These are phyloP conservation scores for Linnemannia schmuckeri DNA, from an alignment of 192 early-diverging fungal species.

Conservation along the genomic window DNA sequence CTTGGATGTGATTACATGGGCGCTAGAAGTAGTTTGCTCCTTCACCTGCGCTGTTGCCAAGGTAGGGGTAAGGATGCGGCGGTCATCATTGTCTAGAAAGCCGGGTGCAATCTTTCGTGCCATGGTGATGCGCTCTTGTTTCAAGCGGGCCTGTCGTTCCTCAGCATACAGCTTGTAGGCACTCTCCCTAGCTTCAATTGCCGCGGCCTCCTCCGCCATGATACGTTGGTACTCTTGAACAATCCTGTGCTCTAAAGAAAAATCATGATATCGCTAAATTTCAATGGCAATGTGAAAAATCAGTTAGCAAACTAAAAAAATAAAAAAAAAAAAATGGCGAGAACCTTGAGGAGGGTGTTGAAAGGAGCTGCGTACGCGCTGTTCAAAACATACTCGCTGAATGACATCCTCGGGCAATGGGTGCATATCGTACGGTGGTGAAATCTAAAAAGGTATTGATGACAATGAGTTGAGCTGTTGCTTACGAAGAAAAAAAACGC, in stretches of 20 bases:
- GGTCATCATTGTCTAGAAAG: conserved; percentile 70
- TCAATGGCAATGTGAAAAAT: neutral
- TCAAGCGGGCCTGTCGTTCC: conserved; percentile 61
- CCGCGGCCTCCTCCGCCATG: conserved; percentile 41
- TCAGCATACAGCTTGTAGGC: conserved; percentile 55
- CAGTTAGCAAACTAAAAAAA: conserved; percentile 5
- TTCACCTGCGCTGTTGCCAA: conserved; percentile 39
- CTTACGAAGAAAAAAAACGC: neutral
- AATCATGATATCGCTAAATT: conserved; percentile 61
- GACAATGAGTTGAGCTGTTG: neutral
- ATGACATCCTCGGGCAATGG: conserved; percentile 34
- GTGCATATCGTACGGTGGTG: conserved; percentile 46
- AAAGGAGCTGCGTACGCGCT: neutral
- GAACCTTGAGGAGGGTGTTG: too few relatives aligned
- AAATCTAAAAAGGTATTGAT: conserved; percentile 28
- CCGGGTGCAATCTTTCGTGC: conserved; percentile 77
- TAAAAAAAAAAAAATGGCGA: neutral
- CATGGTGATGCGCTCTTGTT: conserved; percentile 56
- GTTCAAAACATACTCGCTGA: conserved; percentile 21
- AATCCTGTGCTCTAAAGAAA: conserved; percentile 66
- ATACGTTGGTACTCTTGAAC: conserved; percentile 59
- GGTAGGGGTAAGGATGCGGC: conserved; percentile 67
- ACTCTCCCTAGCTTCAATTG: conserved; percentile 43
- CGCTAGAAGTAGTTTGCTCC: neutral
- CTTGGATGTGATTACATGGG: neutral